phyloP scores from a whole-genome alignment of 352 stramenopile species.

The Phytophthora pluvialis region DNA sequence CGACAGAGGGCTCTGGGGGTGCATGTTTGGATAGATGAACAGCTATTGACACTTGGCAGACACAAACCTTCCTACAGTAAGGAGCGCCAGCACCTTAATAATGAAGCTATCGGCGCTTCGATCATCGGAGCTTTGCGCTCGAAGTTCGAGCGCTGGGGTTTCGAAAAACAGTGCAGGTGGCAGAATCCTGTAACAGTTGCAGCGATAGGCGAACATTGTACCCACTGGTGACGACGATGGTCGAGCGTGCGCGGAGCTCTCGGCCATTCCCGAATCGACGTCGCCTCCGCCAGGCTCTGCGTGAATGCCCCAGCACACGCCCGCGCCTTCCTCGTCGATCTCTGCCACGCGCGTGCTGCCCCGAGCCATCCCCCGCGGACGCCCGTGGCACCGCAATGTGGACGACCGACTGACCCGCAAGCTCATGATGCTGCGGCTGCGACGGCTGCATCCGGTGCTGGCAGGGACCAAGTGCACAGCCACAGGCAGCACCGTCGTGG shows the following conservation, averaged over 20 bases:
- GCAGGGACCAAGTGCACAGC: constrained; percentile 21
- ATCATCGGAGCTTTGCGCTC: not conserved
- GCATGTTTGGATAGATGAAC: not conserved
- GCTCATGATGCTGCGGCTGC: constrained; percentile 43
- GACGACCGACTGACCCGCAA: constrained; percentile 42
- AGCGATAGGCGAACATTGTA: constrained; percentile 16
- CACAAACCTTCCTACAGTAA: no score
- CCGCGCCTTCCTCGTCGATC: constrained; percentile 7
- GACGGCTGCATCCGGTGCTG: constrained; percentile 35
- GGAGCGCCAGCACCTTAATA: not conserved
- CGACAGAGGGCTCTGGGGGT: no score
- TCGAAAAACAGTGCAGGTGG: constrained; percentile 8
- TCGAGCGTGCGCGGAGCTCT: not conserved
- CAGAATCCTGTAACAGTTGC: constrained; percentile 10
- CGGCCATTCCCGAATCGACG: constrained; percentile 26
- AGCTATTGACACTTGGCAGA: no score
- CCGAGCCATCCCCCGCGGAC: constrained; percentile 11
- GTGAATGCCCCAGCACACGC: constrained; percentile 26
- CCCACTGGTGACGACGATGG: constrained; percentile 17
- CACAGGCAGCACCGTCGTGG: constrained; percentile 5
- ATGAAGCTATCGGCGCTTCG: constrained; percentile 6
- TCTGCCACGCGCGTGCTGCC: constrained; percentile 11
- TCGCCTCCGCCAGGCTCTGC: constrained; percentile 15
- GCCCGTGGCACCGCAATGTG: constrained; percentile 36
- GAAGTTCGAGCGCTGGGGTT: constrained; percentile 1